Evolutionary conservation across 1,284 basidiomycete genomes (phyloP).

Genomic region (Vanrija sp.): DNA sequence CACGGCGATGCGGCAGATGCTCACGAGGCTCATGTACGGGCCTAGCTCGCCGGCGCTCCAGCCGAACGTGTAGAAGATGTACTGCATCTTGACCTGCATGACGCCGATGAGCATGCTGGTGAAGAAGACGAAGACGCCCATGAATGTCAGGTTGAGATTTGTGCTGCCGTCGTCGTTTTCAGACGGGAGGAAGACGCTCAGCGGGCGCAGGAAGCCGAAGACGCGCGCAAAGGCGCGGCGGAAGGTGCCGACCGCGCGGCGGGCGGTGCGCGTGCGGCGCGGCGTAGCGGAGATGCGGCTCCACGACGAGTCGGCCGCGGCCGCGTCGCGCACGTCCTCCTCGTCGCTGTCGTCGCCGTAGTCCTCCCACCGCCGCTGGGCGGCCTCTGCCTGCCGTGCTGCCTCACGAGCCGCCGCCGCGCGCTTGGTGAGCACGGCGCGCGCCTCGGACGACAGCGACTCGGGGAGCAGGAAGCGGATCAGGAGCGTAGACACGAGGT

Average conservation of each 20-base stretch:
- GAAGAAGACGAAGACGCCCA: slow-evolving; percentile 52
- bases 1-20: slow-evolving; percentile 59
- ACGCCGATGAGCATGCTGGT: slow-evolving; percentile 59
- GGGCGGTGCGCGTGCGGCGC: neutral
- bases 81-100: slow-evolving; percentile 64
- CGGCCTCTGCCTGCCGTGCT: slow-evolving; percentile 12
- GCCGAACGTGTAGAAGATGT: slow-evolving; percentile 60
- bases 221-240: slow-evolving; percentile 33
- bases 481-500: slow-evolving; percentile 54
- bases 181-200: slow-evolving; percentile 62
- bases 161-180: slow-evolving; percentile 43
- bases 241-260: slow-evolving; percentile 22
- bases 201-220: slow-evolving; percentile 61
- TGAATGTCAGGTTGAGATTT: slow-evolving; percentile 67
- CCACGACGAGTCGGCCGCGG: slow-evolving; percentile 6
- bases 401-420: slow-evolving; percentile 42
- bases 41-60: slow-evolving; percentile 76
- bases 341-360: slow-evolving; percentile 12
- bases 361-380: slow-evolving; percentile 46
- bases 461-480: slow-evolving; percentile 68
- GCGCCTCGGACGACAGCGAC: slow-evolving; percentile 55
- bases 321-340: too few relatives aligned
- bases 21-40: slow-evolving; percentile 65
- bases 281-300: slow-evolving; percentile 12
- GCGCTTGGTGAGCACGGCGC: slow-evolving; percentile 33